Percentiles rank a stretch among this genome's conserved stretches.
Conservation (phyloP, 2,329 filamentous ascomycete genomes). For the Diaporthe sp. region DNA sequence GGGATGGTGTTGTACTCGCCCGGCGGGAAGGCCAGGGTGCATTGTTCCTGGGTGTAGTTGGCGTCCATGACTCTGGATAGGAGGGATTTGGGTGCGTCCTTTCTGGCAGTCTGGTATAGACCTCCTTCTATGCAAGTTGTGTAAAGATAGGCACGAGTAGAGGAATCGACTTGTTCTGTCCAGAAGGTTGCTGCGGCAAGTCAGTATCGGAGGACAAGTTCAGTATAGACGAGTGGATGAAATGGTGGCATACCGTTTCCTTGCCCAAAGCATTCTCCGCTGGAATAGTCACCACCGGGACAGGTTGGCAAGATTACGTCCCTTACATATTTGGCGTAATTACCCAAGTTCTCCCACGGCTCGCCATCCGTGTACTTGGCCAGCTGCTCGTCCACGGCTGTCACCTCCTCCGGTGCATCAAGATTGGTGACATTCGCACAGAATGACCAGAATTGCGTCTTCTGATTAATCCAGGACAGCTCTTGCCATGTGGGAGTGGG, state of each 20-base stretch:
- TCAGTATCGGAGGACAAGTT: background rate
- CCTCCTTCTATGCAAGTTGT: slow-evolving; percentile 62
- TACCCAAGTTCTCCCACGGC: slow-evolving; percentile 63
- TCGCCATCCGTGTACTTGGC: slow-evolving; percentile 62
- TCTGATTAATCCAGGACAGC: slow-evolving; percentile 61
- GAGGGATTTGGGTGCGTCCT: slow-evolving; percentile 57
- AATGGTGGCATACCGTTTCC: slow-evolving; percentile 38
- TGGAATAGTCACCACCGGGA: slow-evolving; percentile 54
- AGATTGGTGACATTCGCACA: slow-evolving; percentile 64
- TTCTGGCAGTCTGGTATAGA: slow-evolving; percentile 61
- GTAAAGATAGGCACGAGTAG: slow-evolving; percentile 61
- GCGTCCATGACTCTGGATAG: slow-evolving; percentile 61
- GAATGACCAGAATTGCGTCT: slow-evolving; percentile 64
- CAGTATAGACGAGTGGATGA: rapidly evolving
- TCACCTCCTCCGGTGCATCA: slow-evolving; percentile 56
- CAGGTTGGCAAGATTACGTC: slow-evolving; percentile 58
- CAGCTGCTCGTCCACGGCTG: slow-evolving; percentile 58
- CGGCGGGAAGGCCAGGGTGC: slow-evolving; percentile 64
- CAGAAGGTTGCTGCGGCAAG: slow-evolving; percentile 54
- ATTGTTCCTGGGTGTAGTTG: slow-evolving; percentile 67
- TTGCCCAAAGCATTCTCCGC: slow-evolving; percentile 58
- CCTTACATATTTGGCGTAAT: slow-evolving; percentile 65
- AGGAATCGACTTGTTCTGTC: slow-evolving; percentile 56
- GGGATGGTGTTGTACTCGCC: slow-evolving; percentile 60
- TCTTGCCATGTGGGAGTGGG: slow-evolving; percentile 67